Evolutionary conservation across 192 early-diverging fungal species (phyloP).

Genomic region (Pilaira anomala): DNA sequence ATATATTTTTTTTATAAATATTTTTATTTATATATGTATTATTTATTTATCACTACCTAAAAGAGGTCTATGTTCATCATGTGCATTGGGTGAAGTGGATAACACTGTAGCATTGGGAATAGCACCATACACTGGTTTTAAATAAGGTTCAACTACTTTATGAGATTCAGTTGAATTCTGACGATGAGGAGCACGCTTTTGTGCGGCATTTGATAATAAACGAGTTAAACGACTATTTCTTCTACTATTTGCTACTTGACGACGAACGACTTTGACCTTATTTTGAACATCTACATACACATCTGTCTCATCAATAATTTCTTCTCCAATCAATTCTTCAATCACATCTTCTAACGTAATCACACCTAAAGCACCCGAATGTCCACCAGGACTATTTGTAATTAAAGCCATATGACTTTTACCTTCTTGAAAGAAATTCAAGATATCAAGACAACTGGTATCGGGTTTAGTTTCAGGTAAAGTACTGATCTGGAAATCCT

Average conservation of each 20-base stretch:
- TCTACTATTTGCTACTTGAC: conserved; percentile 28
- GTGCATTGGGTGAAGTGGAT: not conserved
- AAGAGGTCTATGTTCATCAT: conserved; percentile 8
- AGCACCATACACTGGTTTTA: conserved; percentile 9
- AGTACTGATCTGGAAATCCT: conserved; percentile 51
- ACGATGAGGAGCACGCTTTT: not conserved
- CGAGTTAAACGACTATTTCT: conserved; percentile 21
- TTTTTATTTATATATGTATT: conserved; percentile 3
- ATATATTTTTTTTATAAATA: not conserved
- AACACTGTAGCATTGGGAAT: not conserved
- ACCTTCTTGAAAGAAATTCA: conserved; percentile 81
- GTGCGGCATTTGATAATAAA: conserved; percentile 15
- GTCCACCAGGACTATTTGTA: conserved; percentile 40
- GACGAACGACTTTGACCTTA: conserved; percentile 54
- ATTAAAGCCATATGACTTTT: conserved; percentile 77
- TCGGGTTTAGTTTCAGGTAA: conserved; percentile 47
- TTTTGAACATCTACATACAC: conserved; percentile 41
- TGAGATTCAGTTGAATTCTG: no score
- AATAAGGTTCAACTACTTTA: conserved; percentile 6
- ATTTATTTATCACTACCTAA: not conserved
- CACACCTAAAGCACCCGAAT: conserved; percentile 59
- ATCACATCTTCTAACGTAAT: conserved; percentile 82
- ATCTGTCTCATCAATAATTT: conserved; percentile 23
- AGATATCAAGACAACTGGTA: conserved; percentile 64
- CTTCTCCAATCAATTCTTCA: conserved; percentile 71